Evolutionary conservation across 306 rosid species (phyloP).

Genomic region (Carpinus viminea): DNA sequence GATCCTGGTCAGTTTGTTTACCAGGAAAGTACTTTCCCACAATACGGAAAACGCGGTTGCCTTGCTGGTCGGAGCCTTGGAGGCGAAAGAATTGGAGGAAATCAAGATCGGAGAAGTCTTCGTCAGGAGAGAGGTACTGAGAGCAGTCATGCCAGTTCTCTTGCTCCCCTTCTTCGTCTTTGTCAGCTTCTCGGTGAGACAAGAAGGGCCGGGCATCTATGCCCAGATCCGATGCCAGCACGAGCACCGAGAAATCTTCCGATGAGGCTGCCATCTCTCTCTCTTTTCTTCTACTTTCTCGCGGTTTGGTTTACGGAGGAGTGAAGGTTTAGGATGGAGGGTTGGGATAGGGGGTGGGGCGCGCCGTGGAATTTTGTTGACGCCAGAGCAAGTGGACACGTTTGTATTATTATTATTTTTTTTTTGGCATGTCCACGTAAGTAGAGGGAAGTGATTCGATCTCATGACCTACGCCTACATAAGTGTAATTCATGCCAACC

Average conservation of each 20-base stretch:
- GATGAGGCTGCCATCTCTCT: conserved; percentile 67
- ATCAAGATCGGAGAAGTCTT: conserved; percentile 95
- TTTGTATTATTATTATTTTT: too few species aligned
- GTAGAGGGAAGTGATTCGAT: too few species aligned
- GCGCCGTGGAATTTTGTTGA: not conserved
- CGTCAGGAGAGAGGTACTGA: conserved; percentile 67
- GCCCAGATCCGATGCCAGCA: conserved; percentile 70
- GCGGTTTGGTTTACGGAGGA: not conserved
- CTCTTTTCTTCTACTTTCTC: conserved; percentile 13
- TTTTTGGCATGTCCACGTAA: too few species aligned
- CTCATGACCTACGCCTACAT: too few species aligned
- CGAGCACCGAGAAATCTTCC: conserved; percentile 83
- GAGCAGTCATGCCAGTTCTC: conserved; percentile 87
- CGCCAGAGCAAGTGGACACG: not conserved
- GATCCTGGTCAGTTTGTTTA: conserved; percentile 28
- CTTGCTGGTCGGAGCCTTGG: conserved; percentile 71
- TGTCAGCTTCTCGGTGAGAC: conserved; percentile 17
- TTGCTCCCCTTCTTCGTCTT: conserved; percentile 43
- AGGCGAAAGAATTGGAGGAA: conserved; percentile 59
- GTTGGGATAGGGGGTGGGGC: not conserved
- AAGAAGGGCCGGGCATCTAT: conserved; percentile 82
- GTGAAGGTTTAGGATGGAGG: not conserved
- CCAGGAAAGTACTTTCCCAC: conserved; percentile 91
- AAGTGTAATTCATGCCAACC: too few species aligned
- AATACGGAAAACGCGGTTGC: conserved; percentile 63